Conservation (phyloP, 202 grass and related monocot species). For the Hordeum pubiflorum region DNA sequence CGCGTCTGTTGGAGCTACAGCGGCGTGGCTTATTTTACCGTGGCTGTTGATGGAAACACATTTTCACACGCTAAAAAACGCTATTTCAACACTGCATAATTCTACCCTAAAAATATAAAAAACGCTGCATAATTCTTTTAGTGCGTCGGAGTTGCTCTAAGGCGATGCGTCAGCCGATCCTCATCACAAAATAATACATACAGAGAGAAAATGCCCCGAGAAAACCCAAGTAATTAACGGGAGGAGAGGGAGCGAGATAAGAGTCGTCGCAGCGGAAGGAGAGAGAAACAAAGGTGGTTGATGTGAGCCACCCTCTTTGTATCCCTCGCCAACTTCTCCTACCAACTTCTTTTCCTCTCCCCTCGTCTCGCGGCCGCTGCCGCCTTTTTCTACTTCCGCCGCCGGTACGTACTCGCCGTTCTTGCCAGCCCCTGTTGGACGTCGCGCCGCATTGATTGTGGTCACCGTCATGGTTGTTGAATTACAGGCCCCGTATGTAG, state of each 20-base stretch:
- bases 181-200: constrained; percentile 33
- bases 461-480: neutral
- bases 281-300: constrained; percentile 64
- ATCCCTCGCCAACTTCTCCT: constrained; percentile 53
- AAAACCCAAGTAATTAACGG: constrained; percentile 32
- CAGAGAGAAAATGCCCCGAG: neutral
- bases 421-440: neutral
- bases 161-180: constrained; percentile 33
- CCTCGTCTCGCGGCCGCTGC: constrained; percentile 2
- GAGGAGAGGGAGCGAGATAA: constrained; percentile 25
- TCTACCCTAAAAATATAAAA: no score
- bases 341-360: constrained; percentile 45
- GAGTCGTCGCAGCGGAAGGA: constrained; percentile 14
- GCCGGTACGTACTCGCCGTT: constrained; percentile 29
- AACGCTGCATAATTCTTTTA: no score
- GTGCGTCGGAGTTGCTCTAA: neutral
- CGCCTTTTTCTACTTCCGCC: neutral
- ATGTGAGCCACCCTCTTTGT: constrained; percentile 62
- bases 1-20: no score
- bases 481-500: neutral
- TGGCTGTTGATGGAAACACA: no score
- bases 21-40: no score
- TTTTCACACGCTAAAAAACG: no score
- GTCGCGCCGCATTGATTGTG: constrained; percentile 20
- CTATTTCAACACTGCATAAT: no score